Conservation (phyloP, 768 basidiomycete genomes). For the Panus rudis region DNA sequence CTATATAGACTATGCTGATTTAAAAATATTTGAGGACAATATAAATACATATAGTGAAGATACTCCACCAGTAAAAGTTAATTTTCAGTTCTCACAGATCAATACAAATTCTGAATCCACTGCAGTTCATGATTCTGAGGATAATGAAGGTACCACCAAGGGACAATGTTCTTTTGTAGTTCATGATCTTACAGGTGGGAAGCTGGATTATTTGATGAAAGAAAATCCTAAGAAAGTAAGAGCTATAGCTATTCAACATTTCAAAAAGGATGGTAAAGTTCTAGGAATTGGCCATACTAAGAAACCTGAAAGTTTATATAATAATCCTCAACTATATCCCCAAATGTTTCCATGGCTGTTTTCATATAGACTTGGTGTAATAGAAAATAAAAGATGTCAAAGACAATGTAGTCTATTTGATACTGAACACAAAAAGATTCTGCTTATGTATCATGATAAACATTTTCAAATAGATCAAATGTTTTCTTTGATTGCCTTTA, state of each 20-base stretch:
- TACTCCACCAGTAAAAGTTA: conserved; percentile 14
- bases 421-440: background rate
- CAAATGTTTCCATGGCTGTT: conserved; percentile 36
- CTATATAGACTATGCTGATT: conserved; percentile 9
- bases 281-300: conserved; percentile 24
- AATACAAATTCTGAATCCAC: no score
- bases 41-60: conserved; percentile 14
- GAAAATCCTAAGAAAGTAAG: conserved; percentile 11
- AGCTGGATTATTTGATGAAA: conserved; percentile 13
- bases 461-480: conserved; percentile 13
- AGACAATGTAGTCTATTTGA: background rate
- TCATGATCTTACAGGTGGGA: conserved; percentile 27
- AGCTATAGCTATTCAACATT: conserved; percentile 21
- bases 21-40: conserved; percentile 13
- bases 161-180: conserved; percentile 33
- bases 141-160: conserved; percentile 22
- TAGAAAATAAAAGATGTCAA: conserved; percentile 16
- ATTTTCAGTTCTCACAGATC: no score
- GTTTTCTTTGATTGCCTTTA: conserved; percentile 14
- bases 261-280: conserved; percentile 19
- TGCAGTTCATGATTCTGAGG: no score
- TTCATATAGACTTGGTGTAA: conserved; percentile 33
- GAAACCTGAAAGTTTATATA: conserved; percentile 24
- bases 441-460: conserved; percentile 15
- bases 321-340: conserved; percentile 30